Evolutionary conservation across 257 asterid genomes (phyloP), one percentile per base, ranked within the genome.

Genomic region (Eustoma russellianum): DNA sequence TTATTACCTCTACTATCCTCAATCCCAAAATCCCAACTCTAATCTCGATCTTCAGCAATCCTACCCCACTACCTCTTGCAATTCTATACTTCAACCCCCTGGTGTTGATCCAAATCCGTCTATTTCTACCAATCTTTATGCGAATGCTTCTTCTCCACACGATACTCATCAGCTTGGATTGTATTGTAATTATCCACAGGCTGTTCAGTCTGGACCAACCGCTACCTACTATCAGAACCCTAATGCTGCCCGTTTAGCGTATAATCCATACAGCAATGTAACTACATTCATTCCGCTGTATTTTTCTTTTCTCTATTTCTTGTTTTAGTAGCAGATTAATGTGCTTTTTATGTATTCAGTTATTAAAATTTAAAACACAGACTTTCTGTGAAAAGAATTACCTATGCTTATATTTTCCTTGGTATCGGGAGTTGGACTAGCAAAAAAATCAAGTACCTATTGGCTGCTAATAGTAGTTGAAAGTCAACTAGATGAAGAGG

Each of bases 11-110:
- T 16, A 50, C 48, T 67, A 46, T 13, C 44, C 33, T 49, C 71
- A 40, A 28, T 9, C 62, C 49, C 65, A 47, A 60, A 60, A 16
- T 41, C 57, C 65, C 48, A 61, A 52, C 69, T 72, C 76, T 70
- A 65, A 52, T 28, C 64, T 54, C 16, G 12, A 40, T 19, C 40
- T 17, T 5, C 19, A 10, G 9, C 49, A 18, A 13, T 41, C 48
- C 13, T 6, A 6, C 35, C 2, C 1, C 14, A 1, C 53, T 6
- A 12, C 17, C 18, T 5, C 14, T 45, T 3, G 11, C 7, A 9
- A 7, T 33, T n/a, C 46, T 18, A 15, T 38, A 19, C 6, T 56
- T 64, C 59, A 56, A 5, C 69, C 69, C 5, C 68, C 68, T 10
- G 68, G 68, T n/a, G 41, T 41, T 51, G 50, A 53, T n/a, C 54